Conservation (phyloP, 352 stramenopile species). For the Globisporangium emineosum region DNA sequence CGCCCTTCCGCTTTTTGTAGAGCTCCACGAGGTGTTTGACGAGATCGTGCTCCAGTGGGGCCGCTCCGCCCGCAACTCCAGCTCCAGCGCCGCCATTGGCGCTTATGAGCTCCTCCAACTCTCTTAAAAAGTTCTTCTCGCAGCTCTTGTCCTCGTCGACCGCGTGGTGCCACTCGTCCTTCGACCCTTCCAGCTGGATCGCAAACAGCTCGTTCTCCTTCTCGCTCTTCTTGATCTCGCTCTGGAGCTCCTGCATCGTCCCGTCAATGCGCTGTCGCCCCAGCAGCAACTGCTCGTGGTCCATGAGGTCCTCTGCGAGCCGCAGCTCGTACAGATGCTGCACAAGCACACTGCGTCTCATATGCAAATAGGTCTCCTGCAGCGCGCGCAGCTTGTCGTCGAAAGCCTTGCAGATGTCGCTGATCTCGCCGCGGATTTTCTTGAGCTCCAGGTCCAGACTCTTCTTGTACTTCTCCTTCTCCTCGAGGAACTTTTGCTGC, state of each 20-base stretch:
- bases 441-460: slow-evolving; percentile 87
- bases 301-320: slow-evolving; percentile 50
- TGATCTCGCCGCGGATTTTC: slow-evolving; percentile 78
- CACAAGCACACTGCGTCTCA: slow-evolving; percentile 43
- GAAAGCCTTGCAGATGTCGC: slow-evolving; percentile 76
- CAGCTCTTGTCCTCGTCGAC: slow-evolving; percentile 67
- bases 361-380: slow-evolving; percentile 50
- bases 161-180: slow-evolving; percentile 62
- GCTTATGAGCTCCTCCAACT: slow-evolving; percentile 69
- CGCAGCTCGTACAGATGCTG: slow-evolving; percentile 76
- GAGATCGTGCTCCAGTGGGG: slow-evolving; percentile 71
- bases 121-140: slow-evolving; percentile 59
- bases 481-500: slow-evolving; percentile 76
- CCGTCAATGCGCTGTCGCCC: slow-evolving; percentile 27
- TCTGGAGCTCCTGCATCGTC: slow-evolving; percentile 21
- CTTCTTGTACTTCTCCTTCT: slow-evolving; percentile 91
- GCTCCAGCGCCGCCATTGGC: slow-evolving; percentile 18
- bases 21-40: slow-evolving; percentile 72
- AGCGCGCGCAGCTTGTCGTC: slow-evolving; percentile 80
- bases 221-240: slow-evolving; percentile 24
- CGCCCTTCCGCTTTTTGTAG: slow-evolving; percentile 68
- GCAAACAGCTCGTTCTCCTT: slow-evolving; percentile 50
- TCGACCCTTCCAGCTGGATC: slow-evolving; percentile 44
- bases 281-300: slow-evolving; percentile 44
- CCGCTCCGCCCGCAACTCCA: slow-evolving; percentile 20